Conservation (phyloP, 2,329 filamentous ascomycete genomes). For the Ilyonectria sp. region DNA sequence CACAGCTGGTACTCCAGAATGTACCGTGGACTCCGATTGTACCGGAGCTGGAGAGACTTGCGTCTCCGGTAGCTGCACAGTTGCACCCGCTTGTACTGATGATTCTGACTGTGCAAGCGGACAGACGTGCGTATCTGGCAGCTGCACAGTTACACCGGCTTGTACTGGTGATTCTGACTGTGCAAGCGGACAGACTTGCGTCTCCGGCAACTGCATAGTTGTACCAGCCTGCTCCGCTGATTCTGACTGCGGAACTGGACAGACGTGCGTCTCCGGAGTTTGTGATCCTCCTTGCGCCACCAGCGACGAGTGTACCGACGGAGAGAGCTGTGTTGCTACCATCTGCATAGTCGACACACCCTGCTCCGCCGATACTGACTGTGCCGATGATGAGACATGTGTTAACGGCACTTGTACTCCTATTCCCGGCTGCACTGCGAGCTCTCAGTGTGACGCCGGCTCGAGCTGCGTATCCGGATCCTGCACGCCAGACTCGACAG, state of each 20-base stretch:
- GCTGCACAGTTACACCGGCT: background rate
- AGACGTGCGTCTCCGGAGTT: background rate
- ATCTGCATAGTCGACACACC: background rate
- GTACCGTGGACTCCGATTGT: background rate
- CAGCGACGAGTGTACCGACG: background rate
- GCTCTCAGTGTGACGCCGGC: background rate
- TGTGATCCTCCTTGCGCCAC: background rate
- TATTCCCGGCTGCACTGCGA: background rate
- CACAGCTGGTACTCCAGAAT: background rate
- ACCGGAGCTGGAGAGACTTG: background rate
- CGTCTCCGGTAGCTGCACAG: background rate
- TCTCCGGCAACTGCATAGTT: background rate
- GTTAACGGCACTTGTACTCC: background rate
- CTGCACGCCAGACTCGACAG: background rate
- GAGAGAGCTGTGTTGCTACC: background rate
- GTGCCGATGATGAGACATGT: background rate
- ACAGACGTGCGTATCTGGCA: background rate
- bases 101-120: background rate
- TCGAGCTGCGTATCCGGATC: background rate
- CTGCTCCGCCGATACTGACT: constrained; percentile 2
- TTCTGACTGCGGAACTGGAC: background rate
- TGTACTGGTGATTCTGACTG: background rate
- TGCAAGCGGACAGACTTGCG: background rate
- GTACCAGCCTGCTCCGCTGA: background rate
- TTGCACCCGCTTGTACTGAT: background rate